These are phyloP conservation scores for Salicornia ramosissima DNA, from an alignment of 148 eudicot species.

Conservation along the genomic window DNA sequence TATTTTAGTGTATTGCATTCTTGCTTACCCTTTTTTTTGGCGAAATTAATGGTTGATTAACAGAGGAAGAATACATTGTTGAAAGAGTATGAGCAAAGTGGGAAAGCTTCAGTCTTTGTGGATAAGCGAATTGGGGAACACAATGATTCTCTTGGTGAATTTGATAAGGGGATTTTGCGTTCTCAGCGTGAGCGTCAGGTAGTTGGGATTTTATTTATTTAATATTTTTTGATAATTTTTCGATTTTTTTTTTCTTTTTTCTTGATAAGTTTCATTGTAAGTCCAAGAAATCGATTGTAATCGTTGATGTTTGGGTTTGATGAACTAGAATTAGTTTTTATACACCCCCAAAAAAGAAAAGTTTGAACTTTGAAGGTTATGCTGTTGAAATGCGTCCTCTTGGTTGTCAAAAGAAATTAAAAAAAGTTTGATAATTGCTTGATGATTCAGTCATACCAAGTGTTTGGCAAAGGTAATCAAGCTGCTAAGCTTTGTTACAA, in stretches of 20 bases:
- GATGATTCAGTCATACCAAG: not conserved
- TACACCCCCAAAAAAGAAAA: too few relatives aligned
- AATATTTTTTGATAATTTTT: not conserved
- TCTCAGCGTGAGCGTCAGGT: conserved; percentile 93
- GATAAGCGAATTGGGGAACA: conserved; percentile 91
- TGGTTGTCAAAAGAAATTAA: too few relatives aligned
- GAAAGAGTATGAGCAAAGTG: conserved; percentile 84
- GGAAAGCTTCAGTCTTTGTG: conserved; percentile 69
- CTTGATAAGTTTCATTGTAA: too few relatives aligned
- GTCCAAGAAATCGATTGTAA: too few relatives aligned
- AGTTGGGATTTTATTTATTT: not conserved
- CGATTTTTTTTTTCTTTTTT: not conserved
- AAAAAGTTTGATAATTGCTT: too few relatives aligned
- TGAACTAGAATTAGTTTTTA: too few relatives aligned
- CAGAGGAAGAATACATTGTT: conserved; percentile 85
- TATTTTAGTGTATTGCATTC: conserved; percentile 1
- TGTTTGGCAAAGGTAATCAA: not conserved
- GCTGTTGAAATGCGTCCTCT: too few relatives aligned
- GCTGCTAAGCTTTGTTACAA: not conserved
- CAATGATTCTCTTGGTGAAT: conserved; percentile 69
- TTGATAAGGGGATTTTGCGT: conserved; percentile 83
- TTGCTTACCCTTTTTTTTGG: not conserved
- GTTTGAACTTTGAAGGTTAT: too few relatives aligned
- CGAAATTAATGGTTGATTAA: conserved; percentile 5
- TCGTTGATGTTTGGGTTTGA: too few relatives aligned